phyloP scores from a whole-genome alignment of 345 rosid genomes.

The Lepidium africanum region DNA sequence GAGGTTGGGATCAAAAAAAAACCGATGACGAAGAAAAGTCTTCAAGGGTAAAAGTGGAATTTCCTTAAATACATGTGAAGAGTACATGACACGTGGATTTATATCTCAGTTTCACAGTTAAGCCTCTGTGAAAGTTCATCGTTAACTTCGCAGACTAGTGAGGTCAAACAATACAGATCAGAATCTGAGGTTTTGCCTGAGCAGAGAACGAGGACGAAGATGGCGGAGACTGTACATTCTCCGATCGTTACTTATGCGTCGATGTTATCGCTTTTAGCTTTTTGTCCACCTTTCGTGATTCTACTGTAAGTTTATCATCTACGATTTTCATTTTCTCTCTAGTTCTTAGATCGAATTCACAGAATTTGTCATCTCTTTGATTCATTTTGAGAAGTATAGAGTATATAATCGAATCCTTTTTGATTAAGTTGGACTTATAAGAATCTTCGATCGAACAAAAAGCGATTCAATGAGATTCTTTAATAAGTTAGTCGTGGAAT shows the following conservation, averaged over 20 bases:
- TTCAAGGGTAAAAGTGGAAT: slow-evolving; percentile 8
- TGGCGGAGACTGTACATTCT: slow-evolving; percentile 71
- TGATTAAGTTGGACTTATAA: not conserved
- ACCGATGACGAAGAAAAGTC: slow-evolving; percentile 13
- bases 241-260: slow-evolving; percentile 69
- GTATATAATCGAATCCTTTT: not conserved
- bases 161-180: slow-evolving; percentile 9
- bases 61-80: not conserved
- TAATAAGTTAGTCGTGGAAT: not conserved
- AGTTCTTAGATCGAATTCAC: slow-evolving; percentile 5
- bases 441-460: not conserved
- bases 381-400: not conserved
- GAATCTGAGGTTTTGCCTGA: not conserved
- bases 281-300: slow-evolving; percentile 93
- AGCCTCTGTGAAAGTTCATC: not conserved
- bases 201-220: not conserved
- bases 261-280: slow-evolving; percentile 66
- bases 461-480: not conserved
- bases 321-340: not conserved
- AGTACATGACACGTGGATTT: slow-evolving; percentile 9
- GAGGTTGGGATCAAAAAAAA: not conserved
- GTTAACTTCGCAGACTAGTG: slow-evolving; percentile 20
- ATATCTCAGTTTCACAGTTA: not conserved
- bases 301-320: slow-evolving; percentile 52
- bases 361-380: not conserved